Conservation (phyloP, 768 basidiomycete species). For the Cystofilobasidium bisporidii region DNA sequence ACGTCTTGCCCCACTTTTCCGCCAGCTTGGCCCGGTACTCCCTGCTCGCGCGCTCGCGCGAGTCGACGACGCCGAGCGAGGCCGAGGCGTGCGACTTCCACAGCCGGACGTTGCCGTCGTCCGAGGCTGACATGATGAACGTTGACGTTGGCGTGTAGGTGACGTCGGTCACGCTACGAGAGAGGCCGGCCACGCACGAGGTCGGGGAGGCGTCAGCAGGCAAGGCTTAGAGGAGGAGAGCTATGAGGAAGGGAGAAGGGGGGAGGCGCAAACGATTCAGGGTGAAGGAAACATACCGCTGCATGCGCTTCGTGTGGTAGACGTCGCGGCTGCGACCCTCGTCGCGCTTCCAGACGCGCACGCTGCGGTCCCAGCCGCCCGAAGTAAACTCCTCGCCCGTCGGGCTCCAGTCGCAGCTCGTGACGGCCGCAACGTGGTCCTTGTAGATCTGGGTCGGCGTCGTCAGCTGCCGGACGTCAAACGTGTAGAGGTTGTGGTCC, state of each 20-base stretch:
- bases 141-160: slow-evolving; percentile 82
- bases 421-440: slow-evolving; percentile 90
- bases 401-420: slow-evolving; percentile 94
- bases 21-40: slow-evolving; percentile 85
- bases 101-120: slow-evolving; percentile 87
- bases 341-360: slow-evolving; percentile 85
- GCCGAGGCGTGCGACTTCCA: slow-evolving; percentile 93
- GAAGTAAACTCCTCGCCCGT: slow-evolving; percentile 92
- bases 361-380: slow-evolving; percentile 91
- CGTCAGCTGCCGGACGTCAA: slow-evolving; percentile 77
- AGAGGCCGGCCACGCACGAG: no score
- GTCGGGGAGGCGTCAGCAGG: neutral
- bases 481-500: slow-evolving; percentile 96
- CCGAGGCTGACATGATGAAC: slow-evolving; percentile 81
- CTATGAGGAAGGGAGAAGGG: neutral
- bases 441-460: slow-evolving; percentile 89
- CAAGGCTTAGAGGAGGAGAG: neutral
- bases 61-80: slow-evolving; percentile 80
- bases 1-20: slow-evolving; percentile 78
- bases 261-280: no score
- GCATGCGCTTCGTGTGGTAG: slow-evolving; percentile 99
- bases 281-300: slow-evolving; percentile 68
- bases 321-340: slow-evolving; percentile 72
- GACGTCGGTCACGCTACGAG: slow-evolving; percentile 68
- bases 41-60: slow-evolving; percentile 78